Conservation (phyloP, 495 filamentous ascomycete species). For the Penicillium pancosmium region DNA sequence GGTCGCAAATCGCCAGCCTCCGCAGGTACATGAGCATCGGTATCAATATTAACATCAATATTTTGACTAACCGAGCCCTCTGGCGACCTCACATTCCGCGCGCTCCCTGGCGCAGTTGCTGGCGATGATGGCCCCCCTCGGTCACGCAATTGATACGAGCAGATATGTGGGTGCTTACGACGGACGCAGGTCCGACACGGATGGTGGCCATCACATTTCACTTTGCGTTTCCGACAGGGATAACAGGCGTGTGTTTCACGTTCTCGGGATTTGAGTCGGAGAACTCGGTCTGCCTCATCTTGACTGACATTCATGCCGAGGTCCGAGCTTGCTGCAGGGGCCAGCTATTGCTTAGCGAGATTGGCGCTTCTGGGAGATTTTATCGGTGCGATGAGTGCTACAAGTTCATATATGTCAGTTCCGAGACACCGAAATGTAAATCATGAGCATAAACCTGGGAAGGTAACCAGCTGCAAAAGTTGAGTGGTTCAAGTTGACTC, state of each 20-base stretch:
- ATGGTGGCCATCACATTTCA: slow-evolving; percentile 38
- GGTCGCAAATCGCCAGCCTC: neutral
- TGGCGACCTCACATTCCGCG: neutral
- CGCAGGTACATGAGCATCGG: neutral
- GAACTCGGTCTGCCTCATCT: slow-evolving; percentile 34
- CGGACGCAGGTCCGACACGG: slow-evolving; percentile 38
- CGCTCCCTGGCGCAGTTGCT: neutral
- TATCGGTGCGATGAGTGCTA: no score
- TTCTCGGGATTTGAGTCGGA: slow-evolving; percentile 33
- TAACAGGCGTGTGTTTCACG: slow-evolving; percentile 42
- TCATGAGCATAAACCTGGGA: neutral
- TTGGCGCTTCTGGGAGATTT: neutral
- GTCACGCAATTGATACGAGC: slow-evolving; percentile 23
- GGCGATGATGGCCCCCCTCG: neutral
- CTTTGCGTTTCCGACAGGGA: slow-evolving; percentile 45
- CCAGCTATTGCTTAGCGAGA: neutral
- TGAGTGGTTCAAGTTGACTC: neutral
- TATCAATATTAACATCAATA: neutral
- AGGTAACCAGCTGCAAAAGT: neutral
- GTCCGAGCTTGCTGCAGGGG: slow-evolving; percentile 6
- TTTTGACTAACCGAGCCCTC: neutral
- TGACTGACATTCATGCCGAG: slow-evolving; percentile 23
- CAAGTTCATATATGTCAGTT: neutral
- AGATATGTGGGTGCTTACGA: slow-evolving; percentile 41
- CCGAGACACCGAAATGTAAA: neutral